phyloP scores from a whole-genome alignment of 1,284 basidiomycete genomes.

The Cryptococcus maquisensis region DNA sequence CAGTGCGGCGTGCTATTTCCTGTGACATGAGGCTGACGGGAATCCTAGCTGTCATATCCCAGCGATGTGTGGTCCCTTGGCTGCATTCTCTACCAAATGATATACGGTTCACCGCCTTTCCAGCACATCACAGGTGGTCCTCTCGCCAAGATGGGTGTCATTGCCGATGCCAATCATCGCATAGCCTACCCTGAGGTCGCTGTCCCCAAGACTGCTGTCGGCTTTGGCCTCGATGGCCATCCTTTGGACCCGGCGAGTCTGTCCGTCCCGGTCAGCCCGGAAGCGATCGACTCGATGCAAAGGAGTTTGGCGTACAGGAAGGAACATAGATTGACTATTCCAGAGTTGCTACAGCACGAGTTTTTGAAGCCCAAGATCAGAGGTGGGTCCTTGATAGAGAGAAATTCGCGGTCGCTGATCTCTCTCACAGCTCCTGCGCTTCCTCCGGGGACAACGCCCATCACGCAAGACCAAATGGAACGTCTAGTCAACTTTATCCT shows the following conservation, averaged over 20 bases:
- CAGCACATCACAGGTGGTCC: slow-evolving; percentile 75
- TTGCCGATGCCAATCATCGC: slow-evolving; percentile 51
- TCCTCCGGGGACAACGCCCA: slow-evolving; percentile 36
- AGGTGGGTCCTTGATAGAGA: slow-evolving; percentile 7
- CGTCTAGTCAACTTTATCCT: slow-evolving; percentile 39
- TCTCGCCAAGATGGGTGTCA: slow-evolving; percentile 53
- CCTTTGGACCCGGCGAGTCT: slow-evolving; percentile 32
- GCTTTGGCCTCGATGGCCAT: slow-evolving; percentile 27
- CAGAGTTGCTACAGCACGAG: slow-evolving; percentile 50
- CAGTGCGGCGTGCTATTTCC: slow-evolving; percentile 5
- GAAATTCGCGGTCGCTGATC: not conserved
- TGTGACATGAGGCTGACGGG: not conserved
- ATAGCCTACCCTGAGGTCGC: slow-evolving; percentile 52
- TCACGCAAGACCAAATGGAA: slow-evolving; percentile 41
- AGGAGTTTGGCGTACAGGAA: slow-evolving; percentile 52
- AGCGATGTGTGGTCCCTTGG: slow-evolving; percentile 98
- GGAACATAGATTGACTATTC: slow-evolving; percentile 52
- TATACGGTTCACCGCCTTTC: slow-evolving; percentile 88
- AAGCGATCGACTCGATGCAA: slow-evolving; percentile 52
- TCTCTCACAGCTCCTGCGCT: slow-evolving; percentile 12
- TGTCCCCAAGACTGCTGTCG: slow-evolving; percentile 39
- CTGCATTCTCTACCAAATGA: slow-evolving; percentile 95
- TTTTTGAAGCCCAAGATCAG: slow-evolving; percentile 41
- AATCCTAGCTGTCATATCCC: slow-evolving; percentile 52
- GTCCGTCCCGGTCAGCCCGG: slow-evolving; percentile 46